Evolutionary conservation across 371 early-diverging fungal species (phyloP), one percentile per base, ranked within the genome.

Genomic region (Catenaria anguillulae): DNA sequence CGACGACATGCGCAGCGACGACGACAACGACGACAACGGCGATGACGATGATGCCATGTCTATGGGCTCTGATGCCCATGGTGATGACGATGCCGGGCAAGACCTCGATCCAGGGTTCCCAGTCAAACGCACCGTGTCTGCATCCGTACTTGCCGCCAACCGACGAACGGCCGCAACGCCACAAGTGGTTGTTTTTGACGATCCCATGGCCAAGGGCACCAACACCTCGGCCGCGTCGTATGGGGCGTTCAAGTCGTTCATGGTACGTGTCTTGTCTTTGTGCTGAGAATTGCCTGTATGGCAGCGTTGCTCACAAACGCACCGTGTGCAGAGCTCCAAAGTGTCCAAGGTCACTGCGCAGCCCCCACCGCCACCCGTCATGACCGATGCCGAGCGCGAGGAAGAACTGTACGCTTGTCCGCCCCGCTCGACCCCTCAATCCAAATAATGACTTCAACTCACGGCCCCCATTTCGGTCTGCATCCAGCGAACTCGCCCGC

Each of bases 371-470:
- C 40, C 52, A 35, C 37, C 1, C 26, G 3, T 4, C n/a, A 33
- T 64, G 42, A 56, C 70, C 1, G 56, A 55, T 21, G 60, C 67
- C 52, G 71, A 75, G 45, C 63, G 61, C 36, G 66, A 68, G 40
- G 71, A 71, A 55, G 76, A 77, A 29, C 54, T 64, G 71, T 68
- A 67, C 24, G 63, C 33, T 40, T 40, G 10, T n/a, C n/a, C n/a
- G n/a, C n/a, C n/a, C n/a, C n/a, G n/a, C n/a, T n/a, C n/a, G n/a
- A n/a, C n/a, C n/a, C n/a, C n/a, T n/a, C n/a, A n/a, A n/a, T n/a
- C n/a, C n/a, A n/a, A n/a, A n/a, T n/a, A 2, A 13, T 17, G 4
- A 2, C 33, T 40, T 3, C 15, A 6, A 4, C 15, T 50, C 33
- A 21, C 5, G 4, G 13, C 15, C 45, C 35, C 37, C 8, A 37